Evolutionary conservation across 345 rosid species (phyloP).

Genomic region (Isatis tinctoria): DNA sequence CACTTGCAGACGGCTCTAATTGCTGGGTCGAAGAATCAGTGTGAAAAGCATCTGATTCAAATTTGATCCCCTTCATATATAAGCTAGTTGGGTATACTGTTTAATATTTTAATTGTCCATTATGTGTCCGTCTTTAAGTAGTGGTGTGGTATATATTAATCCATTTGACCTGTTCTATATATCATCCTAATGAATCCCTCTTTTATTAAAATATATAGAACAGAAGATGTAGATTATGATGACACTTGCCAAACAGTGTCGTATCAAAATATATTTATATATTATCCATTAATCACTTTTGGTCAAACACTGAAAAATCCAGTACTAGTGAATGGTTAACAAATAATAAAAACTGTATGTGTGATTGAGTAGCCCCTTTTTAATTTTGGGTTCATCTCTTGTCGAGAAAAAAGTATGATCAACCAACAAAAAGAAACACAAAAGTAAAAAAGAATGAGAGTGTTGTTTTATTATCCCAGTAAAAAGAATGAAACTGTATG

Average conservation of each 20-base stretch:
- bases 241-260: constrained; percentile 9
- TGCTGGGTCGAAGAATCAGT: constrained; percentile 9
- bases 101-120: constrained; percentile 18
- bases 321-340: background rate
- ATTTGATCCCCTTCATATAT: constrained; percentile 21
- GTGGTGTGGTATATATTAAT: background rate
- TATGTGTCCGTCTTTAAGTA: background rate
- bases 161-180: background rate
- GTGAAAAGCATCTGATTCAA: constrained; percentile 35
- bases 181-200: background rate
- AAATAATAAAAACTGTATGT: background rate
- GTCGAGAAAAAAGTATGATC: background rate
- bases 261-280: background rate
- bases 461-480: too few relatives aligned
- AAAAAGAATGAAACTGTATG: too few relatives aligned
- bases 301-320: constrained; percentile 20
- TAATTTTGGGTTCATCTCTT: background rate
- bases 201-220: background rate
- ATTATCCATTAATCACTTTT: constrained; percentile 14
- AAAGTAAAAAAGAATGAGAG: background rate
- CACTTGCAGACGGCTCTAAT: constrained; percentile 23
- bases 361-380: background rate
- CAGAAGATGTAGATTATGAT: background rate
- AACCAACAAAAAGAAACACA: background rate
- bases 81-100: constrained; percentile 23